phyloP scores from a whole-genome alignment of 2,329 filamentous ascomycete genomes.

The Botryosphaeria agaves region DNA sequence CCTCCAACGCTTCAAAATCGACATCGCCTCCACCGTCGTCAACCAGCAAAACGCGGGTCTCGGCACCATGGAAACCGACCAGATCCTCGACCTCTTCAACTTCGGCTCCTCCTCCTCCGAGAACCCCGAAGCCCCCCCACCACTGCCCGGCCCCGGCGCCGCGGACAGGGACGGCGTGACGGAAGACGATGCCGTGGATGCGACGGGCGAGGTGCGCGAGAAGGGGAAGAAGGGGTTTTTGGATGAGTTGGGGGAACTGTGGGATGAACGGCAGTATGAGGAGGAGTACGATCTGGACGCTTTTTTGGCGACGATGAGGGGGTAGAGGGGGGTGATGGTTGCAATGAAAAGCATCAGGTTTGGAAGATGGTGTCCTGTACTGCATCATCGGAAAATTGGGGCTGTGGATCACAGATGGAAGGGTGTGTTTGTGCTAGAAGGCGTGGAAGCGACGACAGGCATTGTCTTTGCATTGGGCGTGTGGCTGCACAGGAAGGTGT shows the following conservation, averaged over 20 bases:
- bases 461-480: no score
- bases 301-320: constrained; percentile 86
- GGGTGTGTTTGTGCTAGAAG: no score
- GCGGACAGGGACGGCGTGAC: constrained; percentile 45
- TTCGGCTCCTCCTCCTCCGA: constrained; percentile 44
- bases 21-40: constrained; percentile 92
- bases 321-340: constrained; percentile 8
- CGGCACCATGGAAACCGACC: constrained; percentile 93
- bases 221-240: constrained; percentile 95
- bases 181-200: constrained; percentile 63
- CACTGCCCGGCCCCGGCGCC: constrained; percentile 36
- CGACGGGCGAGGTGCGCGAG: constrained; percentile 78
- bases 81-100: constrained; percentile 93
- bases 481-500: no score
- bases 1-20: constrained; percentile 97
- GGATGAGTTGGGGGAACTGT: constrained; percentile 86
- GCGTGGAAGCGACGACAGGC: no score
- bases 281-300: constrained; percentile 94
- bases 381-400: no score
- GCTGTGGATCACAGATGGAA: no score
- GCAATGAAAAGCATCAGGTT: no score
- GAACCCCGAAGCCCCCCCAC: constrained; percentile 42
- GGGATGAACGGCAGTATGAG: constrained; percentile 96
- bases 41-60: constrained; percentile 97
- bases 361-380: no score